Evolutionary conservation across 176 grass and related monocot species (phyloP), one percentile per base, ranked within the genome.

Genomic region (Secale cereale): DNA sequence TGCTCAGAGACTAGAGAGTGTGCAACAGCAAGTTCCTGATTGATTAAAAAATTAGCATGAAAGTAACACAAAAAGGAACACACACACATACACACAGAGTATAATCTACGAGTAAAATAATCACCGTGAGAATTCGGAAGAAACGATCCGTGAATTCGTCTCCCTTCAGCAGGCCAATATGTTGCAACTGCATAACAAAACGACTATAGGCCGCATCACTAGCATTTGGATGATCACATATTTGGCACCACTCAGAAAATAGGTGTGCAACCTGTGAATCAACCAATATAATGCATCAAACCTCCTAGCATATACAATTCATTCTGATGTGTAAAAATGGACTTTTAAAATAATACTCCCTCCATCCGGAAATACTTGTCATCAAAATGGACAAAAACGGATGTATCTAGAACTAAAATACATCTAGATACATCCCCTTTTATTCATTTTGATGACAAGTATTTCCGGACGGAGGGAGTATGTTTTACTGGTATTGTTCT

Each of bases 71-170:
- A 43, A 41, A 77, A 23, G 30, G 11, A 80, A 37, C 25, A 66
- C 19, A 46, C 41, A 43, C 39, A 45, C 41, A 13, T 3, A 16
- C 46, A 50, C 15, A 50, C 46, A 50, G 14, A 10, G 63, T 70
- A 70, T 71, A 82, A 78, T 43, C 19, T 54, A 81, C 10, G 10
- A 36, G 43, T 85, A 86, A 39, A 69, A 70, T 69, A 65, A 43
- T 77, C 78, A 97, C 94, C 74, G 48, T 94, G 37, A 94, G 50
- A 90, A 87, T 57, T 73, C 87, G 89, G 71, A 97, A 97, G 85
- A 94, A 97, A 19, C 83, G 87, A 20, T 97, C 94, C 20, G 89
- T 92, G 70, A 88, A 86, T 81, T 97, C 94, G 88, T 97, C 91
- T 43, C 87, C 91, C 71, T 92, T 93, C 62, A 97, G 82, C 59